Base-by-base conservation (phyloP, 805 yeast genomes). In the Komagataella kurtzmanii region DNA sequence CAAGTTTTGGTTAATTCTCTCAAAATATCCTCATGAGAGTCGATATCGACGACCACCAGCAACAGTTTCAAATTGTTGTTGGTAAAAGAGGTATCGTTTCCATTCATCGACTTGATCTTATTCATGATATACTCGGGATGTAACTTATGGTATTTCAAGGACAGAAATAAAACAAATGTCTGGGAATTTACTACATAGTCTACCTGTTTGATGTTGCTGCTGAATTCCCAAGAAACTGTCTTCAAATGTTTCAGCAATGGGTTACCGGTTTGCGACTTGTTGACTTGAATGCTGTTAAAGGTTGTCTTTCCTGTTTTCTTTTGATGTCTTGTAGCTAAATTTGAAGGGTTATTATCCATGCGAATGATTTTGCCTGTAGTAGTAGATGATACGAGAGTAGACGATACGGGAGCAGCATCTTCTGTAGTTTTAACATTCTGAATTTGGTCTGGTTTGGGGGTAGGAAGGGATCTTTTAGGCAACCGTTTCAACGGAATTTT, bases 41-140 rank as follows among this genome's bases (percentile, higher is more conserved):
- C 83, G 8, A 83, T 77, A 59, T 85, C 93, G 5, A 84, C 82
- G 5, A 83, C 80, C 36, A 78, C 76, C 47, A 85, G 62, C 23
- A 85, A 57, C 1, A 84, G 71, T n/a, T 83, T 72, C 48, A 76
- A 65, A 7, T 73, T 69, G 40, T 69, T 66, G 58, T 69, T 74
- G 6, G 69, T 65, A 54, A 55, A 50, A 30, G 52, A 24, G 8
- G 55, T 44, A 17, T 53, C 51, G 7, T 43, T 36, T 14, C 47
- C 49, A n/a, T 56, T 53, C 10, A 50, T 54, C 51, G 60, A 56
- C 3, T 61, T 53, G 63, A 83, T 71, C 54, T 84, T 70, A 54
- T 77, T 77, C 65, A 77, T 75, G 3, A 86, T 73, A 58, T 86
- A 85, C 57, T 85, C 91, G 0, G 90, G 88, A 56, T 82, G 84